A percentile compares a stretch with the other conserved stretches of the same genome.
Conservation (phyloP, 352 stramenopile genomes). For the Phytophthora syringae region DNA sequence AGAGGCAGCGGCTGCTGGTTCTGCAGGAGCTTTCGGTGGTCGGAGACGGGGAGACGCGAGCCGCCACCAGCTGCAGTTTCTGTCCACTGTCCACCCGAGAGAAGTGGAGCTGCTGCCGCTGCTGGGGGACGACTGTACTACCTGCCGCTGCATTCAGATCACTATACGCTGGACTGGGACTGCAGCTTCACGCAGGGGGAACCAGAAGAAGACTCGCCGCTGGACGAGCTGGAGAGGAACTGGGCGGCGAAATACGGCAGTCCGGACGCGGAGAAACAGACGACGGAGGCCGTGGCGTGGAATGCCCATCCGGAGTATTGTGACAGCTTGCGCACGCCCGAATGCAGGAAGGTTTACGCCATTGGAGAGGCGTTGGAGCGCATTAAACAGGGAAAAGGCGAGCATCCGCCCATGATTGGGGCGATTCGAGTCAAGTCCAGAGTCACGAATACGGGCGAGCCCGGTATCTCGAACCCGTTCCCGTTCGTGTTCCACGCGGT, state of each 20-base stretch:
- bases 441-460: conserved; percentile 54
- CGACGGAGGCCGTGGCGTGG: conserved; percentile 23
- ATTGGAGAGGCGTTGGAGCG: conserved; percentile 31
- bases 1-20: conserved; percentile 24
- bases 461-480: conserved; percentile 51
- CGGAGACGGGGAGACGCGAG: neutral
- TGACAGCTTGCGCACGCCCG: conserved; percentile 29
- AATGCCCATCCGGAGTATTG: conserved; percentile 27
- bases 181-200: conserved; percentile 40
- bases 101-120: conserved; percentile 58
- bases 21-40: conserved; percentile 17
- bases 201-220: conserved; percentile 34
- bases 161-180: conserved; percentile 55
- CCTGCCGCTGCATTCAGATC: conserved; percentile 54
- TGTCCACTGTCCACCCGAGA: conserved; percentile 40
- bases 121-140: conserved; percentile 62
- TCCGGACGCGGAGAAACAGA: neutral
- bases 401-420: conserved; percentile 50
- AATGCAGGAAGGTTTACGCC: conserved; percentile 26
- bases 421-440: conserved; percentile 66
- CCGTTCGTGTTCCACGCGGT: conserved; percentile 75
- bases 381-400: conserved; percentile 21
- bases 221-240: conserved; percentile 35
- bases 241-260: conserved; percentile 15
- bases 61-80: conserved; percentile 41